Percentiles rank a stretch among this genome's conserved stretches.
These are phyloP conservation scores for Xylaria grammica DNA, from an alignment of 495 filamentous ascomycete species.

Conservation along the genomic window DNA sequence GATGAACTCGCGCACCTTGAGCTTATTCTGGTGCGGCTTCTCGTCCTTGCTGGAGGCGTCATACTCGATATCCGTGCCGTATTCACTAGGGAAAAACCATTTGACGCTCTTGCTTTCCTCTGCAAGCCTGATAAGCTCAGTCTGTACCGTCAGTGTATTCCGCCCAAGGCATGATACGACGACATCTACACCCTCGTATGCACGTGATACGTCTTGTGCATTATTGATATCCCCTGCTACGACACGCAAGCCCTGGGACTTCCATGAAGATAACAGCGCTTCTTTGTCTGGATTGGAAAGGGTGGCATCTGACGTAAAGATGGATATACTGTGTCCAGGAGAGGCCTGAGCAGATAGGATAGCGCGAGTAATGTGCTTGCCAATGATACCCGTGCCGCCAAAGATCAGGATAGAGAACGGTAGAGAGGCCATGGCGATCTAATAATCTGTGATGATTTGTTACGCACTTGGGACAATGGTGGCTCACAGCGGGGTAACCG, in stretches of 20 bases:
- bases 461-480: too few species aligned
- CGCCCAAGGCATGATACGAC: constrained; percentile 69
- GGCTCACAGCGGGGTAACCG: too few species aligned
- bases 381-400: constrained; percentile 73
- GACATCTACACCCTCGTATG: constrained; percentile 67
- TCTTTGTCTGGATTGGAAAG: constrained; percentile 50
- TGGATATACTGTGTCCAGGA: constrained; percentile 58
- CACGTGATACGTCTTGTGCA: constrained; percentile 55
- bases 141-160: constrained; percentile 60
- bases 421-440: constrained; percentile 3
- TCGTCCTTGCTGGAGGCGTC: constrained; percentile 61
- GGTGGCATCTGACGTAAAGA: constrained; percentile 67
- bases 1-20: constrained; percentile 66
- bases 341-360: constrained; percentile 58
- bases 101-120: constrained; percentile 59
- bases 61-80: constrained; percentile 77
- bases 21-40: constrained; percentile 72
- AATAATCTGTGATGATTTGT: not conserved
- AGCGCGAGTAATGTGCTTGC: constrained; percentile 64
- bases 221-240: constrained; percentile 65
- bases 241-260: constrained; percentile 57
- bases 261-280: constrained; percentile 52
- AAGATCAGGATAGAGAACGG: constrained; percentile 66
- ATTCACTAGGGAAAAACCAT: constrained; percentile 75
- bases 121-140: constrained; percentile 63